A percentile compares a stretch with the other conserved stretches of the same genome.
Conservation (phyloP, 345 rosid genomes). For the Rhizophora apiculata region DNA sequence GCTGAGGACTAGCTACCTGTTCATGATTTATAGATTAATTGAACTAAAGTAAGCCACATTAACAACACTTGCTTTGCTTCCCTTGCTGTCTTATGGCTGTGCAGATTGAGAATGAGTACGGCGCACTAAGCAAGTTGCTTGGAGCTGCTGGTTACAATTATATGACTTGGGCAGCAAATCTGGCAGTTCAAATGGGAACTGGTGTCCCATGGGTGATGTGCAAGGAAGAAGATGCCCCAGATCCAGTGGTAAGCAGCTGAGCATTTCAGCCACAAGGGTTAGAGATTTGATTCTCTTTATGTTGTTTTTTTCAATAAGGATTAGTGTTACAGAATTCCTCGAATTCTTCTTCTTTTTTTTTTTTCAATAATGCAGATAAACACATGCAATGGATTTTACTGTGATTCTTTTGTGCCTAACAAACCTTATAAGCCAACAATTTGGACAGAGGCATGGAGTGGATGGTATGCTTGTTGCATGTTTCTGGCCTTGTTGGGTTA, state of each 20-base stretch:
- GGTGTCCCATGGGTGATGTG: constrained; percentile 99
- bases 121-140: constrained; percentile 69
- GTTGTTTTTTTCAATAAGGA: not conserved
- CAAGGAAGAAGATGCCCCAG: constrained; percentile 98
- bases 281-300: not conserved
- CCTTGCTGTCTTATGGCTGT: constrained; percentile 1
- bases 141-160: constrained; percentile 82
- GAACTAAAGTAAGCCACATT: too few relatives aligned
- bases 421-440: constrained; percentile 90
- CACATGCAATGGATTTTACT: constrained; percentile 98
- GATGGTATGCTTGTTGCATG: constrained; percentile 54
- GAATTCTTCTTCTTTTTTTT: not conserved
- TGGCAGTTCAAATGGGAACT: constrained; percentile 81
- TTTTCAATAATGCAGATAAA: constrained; percentile 55
- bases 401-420: constrained; percentile 93
- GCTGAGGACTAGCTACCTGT: not conserved
- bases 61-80: not conserved
- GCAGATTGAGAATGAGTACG: constrained; percentile 99
- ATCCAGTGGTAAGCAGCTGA: constrained; percentile 71
- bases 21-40: too few relatives aligned
- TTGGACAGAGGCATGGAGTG: constrained; percentile 99
- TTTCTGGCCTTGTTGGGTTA: constrained; percentile 6
- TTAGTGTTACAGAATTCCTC: not conserved
- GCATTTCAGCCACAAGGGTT: not conserved
- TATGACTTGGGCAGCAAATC: constrained; percentile 93